Conservation (phyloP, 2,329 filamentous ascomycete genomes). For the Colletotrichum liaoningense region DNA sequence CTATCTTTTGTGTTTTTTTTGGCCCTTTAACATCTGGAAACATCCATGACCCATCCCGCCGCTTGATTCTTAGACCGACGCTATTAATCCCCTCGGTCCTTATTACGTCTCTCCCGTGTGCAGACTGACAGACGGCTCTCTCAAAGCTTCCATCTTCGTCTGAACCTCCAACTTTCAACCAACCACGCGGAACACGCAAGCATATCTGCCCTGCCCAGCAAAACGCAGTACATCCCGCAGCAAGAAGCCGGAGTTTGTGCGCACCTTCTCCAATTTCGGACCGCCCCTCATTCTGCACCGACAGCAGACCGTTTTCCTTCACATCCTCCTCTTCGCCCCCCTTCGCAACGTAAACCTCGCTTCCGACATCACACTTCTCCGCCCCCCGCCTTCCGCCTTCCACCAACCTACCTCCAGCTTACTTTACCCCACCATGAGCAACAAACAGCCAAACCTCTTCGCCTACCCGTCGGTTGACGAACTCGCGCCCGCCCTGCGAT, state of each 20-base stretch:
- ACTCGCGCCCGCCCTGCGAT: constrained; percentile 81
- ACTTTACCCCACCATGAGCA: constrained; percentile 53
- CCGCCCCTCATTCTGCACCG: constrained; percentile 25
- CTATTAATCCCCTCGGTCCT: constrained; percentile 13
- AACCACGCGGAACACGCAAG: not conserved
- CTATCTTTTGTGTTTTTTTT: not conserved
- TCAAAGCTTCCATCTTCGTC: constrained; percentile 25
- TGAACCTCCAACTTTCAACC: constrained; percentile 19
- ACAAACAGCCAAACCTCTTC: constrained; percentile 78
- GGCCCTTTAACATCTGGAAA: constrained; percentile 25
- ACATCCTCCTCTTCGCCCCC: constrained; percentile 5
- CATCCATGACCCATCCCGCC: constrained; percentile 34
- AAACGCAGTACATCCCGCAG: constrained; percentile 10
- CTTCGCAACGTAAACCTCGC: constrained; percentile 25
- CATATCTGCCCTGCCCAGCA: constrained; percentile 3
- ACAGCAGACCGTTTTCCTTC: constrained; percentile 9
- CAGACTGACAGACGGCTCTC: not conserved
- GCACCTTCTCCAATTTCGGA: constrained; percentile 22
- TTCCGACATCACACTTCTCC: constrained; percentile 23
- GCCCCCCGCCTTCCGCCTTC: constrained; percentile 12
- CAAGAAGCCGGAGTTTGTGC: constrained; percentile 1
- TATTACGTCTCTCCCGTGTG: constrained; percentile 23
- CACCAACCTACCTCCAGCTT: constrained; percentile 15
- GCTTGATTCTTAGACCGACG: constrained; percentile 20
- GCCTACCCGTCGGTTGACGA: constrained; percentile 77